Percentiles rank a stretch among this genome's conserved stretches.
Conservation (phyloP, 2,329 filamentous ascomycete species). For the Monilinia vaccinii-corymbosi region DNA sequence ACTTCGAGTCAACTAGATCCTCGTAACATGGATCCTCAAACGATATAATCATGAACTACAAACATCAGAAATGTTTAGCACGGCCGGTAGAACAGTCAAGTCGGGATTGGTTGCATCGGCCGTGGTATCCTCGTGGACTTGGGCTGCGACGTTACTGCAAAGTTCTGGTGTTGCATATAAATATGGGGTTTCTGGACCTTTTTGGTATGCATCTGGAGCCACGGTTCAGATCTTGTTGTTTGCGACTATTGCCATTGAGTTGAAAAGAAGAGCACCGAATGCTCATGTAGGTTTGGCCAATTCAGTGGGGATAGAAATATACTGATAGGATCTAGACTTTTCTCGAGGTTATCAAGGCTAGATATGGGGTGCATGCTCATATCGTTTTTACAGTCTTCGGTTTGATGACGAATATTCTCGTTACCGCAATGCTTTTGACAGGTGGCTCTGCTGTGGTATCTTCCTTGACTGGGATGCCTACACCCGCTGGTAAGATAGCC, state of each 20-base stretch:
- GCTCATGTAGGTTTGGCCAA: slow-evolving; percentile 46
- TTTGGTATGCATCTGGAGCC: slow-evolving; percentile 61
- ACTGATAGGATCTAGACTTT: slow-evolving; percentile 40
- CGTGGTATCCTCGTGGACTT: slow-evolving; percentile 91
- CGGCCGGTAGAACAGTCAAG: slow-evolving; percentile 80
- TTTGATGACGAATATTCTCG: slow-evolving; percentile 75
- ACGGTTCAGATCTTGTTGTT: slow-evolving; percentile 85
- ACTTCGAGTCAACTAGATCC: slow-evolving; percentile 20
- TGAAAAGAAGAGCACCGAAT: slow-evolving; percentile 80
- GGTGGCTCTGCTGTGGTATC: slow-evolving; percentile 70
- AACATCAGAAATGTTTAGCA: slow-evolving; percentile 89
- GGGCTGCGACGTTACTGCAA: slow-evolving; percentile 77
- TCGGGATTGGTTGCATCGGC: slow-evolving; percentile 80
- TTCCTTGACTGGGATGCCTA: slow-evolving; percentile 63
- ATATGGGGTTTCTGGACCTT: slow-evolving; percentile 60
- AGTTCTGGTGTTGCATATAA: slow-evolving; percentile 74
- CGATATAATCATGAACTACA: slow-evolving; percentile 68
- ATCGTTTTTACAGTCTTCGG: slow-evolving; percentile 75
- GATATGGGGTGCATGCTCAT: slow-evolving; percentile 67
- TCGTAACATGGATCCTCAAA: slow-evolving; percentile 30
- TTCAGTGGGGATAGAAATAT: background rate
- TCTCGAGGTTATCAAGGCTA: slow-evolving; percentile 71
- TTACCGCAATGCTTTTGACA: slow-evolving; percentile 81
- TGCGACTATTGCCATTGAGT: slow-evolving; percentile 79
- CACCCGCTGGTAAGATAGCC: slow-evolving; percentile 47